phyloP scores from a whole-genome alignment of 192 early-diverging fungal species.

The Coemansia sp. region DNA sequence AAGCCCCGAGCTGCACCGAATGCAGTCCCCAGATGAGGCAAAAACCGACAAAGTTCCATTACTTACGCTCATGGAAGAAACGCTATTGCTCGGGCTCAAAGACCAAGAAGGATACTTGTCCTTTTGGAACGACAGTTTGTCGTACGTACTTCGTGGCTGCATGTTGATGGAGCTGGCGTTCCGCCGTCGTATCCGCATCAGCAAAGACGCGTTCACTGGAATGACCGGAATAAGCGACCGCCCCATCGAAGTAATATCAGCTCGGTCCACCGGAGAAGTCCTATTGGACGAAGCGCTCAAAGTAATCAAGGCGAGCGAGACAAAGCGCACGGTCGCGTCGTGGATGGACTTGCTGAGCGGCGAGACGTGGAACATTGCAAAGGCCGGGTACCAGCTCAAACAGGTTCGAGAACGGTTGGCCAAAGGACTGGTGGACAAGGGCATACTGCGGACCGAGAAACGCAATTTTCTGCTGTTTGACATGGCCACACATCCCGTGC shows the following conservation, averaged over 20 bases:
- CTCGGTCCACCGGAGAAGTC: slow-evolving; percentile 86
- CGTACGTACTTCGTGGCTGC: slow-evolving; percentile 90
- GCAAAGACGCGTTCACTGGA: slow-evolving; percentile 73
- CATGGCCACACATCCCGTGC: slow-evolving; percentile 96
- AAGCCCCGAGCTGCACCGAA: neutral
- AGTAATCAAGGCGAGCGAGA: slow-evolving; percentile 84
- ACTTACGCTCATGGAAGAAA: slow-evolving; percentile 96
- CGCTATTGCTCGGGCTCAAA: slow-evolving; percentile 90
- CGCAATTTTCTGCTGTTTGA: slow-evolving; percentile 95
- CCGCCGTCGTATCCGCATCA: slow-evolving; percentile 81
- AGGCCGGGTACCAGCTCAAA: slow-evolving; percentile 95
- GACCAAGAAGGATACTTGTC: slow-evolving; percentile 92
- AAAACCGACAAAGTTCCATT: slow-evolving; percentile 58
- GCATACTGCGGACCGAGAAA: slow-evolving; percentile 93
- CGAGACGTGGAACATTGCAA: slow-evolving; percentile 98
- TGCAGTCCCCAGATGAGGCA: slow-evolving; percentile 5
- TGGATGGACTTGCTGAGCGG: slow-evolving; percentile 99
- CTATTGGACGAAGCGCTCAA: slow-evolving; percentile 92
- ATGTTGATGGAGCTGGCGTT: slow-evolving; percentile 97
- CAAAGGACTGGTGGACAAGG: slow-evolving; percentile 98
- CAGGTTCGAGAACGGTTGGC: slow-evolving; percentile 95
- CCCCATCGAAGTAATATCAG: slow-evolving; percentile 79
- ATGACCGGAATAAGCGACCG: slow-evolving; percentile 75
- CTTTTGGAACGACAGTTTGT: slow-evolving; percentile 99
- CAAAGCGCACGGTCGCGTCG: slow-evolving; percentile 71